Evolutionary conservation across 345 rosid species (phyloP).

Genomic region (Gossypium rotundifolium): DNA sequence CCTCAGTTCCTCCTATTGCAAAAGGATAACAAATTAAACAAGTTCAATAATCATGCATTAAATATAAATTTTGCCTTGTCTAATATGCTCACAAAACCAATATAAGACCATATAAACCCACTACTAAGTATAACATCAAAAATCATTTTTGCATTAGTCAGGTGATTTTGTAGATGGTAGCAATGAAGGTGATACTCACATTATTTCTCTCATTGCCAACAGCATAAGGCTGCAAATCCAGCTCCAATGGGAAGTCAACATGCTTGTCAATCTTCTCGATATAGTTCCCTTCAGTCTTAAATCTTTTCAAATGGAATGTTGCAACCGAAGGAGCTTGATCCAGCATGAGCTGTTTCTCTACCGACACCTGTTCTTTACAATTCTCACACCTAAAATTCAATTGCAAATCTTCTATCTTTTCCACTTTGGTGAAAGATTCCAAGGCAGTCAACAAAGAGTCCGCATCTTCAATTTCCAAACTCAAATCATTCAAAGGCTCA

Average conservation of each 20-base stretch:
- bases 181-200: conserved; percentile 32
- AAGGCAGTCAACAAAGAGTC: background rate
- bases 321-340: conserved; percentile 62
- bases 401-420: background rate
- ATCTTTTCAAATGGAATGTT: conserved; percentile 79
- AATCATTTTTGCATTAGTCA: background rate
- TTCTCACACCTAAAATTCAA: conserved; percentile 49
- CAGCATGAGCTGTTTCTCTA: conserved; percentile 75
- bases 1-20: conserved; percentile 10
- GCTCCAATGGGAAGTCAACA: conserved; percentile 66
- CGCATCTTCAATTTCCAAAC: conserved; percentile 19
- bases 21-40: background rate
- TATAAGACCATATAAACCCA: too few relatives aligned
- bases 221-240: conserved; percentile 71
- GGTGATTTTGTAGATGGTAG: background rate
- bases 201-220: conserved; percentile 14
- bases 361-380: conserved; percentile 56
- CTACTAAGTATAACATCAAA: background rate
- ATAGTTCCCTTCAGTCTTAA: conserved; percentile 57
- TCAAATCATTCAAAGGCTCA: conserved; percentile 14
- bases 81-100: background rate
- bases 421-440: conserved; percentile 15
- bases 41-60: background rate
- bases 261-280: conserved; percentile 74
- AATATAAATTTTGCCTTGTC: background rate